A percentile compares a stretch with the other conserved stretches of the same genome.
Evolutionary conservation across 352 stramenopile genomes (phyloP).

Genomic region (Globisporangium uncinulatum): DNA sequence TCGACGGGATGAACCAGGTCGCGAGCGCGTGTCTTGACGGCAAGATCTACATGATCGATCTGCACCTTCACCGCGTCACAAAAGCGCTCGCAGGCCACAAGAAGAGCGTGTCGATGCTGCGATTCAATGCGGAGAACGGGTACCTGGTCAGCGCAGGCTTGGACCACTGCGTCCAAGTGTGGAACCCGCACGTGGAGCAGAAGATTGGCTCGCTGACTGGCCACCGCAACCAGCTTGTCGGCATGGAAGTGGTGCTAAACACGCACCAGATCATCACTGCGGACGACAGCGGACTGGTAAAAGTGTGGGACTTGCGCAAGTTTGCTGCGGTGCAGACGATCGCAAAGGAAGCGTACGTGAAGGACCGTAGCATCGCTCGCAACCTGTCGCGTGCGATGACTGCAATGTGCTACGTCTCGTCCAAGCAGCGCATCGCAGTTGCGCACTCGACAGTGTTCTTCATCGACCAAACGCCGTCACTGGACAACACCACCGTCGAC

Average conservation of each 20-base stretch:
- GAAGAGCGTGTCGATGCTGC: slow-evolving; percentile 35
- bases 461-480: slow-evolving; percentile 23
- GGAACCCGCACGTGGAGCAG: slow-evolving; percentile 56
- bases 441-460: slow-evolving; percentile 53
- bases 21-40: slow-evolving; percentile 37
- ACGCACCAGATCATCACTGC: slow-evolving; percentile 47
- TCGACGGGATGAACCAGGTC: slow-evolving; percentile 28
- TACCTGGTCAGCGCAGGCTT: slow-evolving; percentile 53
- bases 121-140: slow-evolving; percentile 37
- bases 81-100: slow-evolving; percentile 35
- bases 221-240: slow-evolving; percentile 41
- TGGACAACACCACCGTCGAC: not conserved
- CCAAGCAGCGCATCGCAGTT: slow-evolving; percentile 31
- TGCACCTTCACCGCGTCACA: slow-evolving; percentile 16
- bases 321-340: slow-evolving; percentile 37
- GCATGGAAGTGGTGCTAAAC: slow-evolving; percentile 37
- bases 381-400: slow-evolving; percentile 14
- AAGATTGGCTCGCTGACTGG: slow-evolving; percentile 42
- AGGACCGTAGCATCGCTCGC: slow-evolving; percentile 12
- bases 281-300: slow-evolving; percentile 42
- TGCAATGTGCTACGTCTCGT: slow-evolving; percentile 28
- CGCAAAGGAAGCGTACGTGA: slow-evolving; percentile 26
- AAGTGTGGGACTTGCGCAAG: slow-evolving; percentile 52
- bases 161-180: slow-evolving; percentile 50
- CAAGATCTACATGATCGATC: slow-evolving; percentile 57